phyloP scores from a whole-genome alignment of 1,284 basidiomycete species.

The Cystobasidiaceae sp. region DNA sequence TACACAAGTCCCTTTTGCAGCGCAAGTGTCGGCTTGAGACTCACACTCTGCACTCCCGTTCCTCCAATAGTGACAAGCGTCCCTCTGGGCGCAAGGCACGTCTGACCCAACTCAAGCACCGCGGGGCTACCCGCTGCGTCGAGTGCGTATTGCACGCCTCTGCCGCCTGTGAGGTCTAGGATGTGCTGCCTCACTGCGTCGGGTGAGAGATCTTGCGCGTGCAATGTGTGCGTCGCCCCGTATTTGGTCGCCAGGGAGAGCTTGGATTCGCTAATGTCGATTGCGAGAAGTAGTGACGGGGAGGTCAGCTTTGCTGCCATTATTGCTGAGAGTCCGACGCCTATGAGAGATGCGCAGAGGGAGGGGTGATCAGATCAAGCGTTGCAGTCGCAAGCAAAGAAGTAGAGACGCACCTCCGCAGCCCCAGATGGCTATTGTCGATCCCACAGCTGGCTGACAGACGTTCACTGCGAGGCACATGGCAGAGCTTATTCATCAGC shows the following conservation, averaged over 20 bases:
- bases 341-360: neutral
- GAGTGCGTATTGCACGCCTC: constrained; percentile 5
- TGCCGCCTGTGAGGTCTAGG: constrained; percentile 2
- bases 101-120: constrained; percentile 8
- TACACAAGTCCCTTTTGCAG: constrained; percentile 17
- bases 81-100: neutral
- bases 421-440: constrained; percentile 11
- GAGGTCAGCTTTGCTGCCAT: constrained; percentile 22
- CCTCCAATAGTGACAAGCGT: constrained; percentile 25
- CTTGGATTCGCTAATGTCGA: constrained; percentile 6
- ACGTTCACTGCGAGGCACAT: neutral
- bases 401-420: neutral
- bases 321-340: constrained; percentile 15
- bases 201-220: neutral
- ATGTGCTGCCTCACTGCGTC: constrained; percentile 11
- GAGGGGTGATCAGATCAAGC: neutral
- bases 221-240: constrained; percentile 18
- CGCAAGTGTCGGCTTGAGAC: neutral
- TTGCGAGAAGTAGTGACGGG: constrained; percentile 6
- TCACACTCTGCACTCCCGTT: neutral
- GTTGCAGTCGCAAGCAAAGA: neutral
- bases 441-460: constrained; percentile 12
- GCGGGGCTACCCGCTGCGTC: constrained; percentile 6
- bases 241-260: constrained; percentile 1
- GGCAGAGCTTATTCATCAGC: too few species aligned